These are phyloP conservation scores for Prunus padus DNA, from an alignment of 306 rosid species.

Conservation along the genomic window DNA sequence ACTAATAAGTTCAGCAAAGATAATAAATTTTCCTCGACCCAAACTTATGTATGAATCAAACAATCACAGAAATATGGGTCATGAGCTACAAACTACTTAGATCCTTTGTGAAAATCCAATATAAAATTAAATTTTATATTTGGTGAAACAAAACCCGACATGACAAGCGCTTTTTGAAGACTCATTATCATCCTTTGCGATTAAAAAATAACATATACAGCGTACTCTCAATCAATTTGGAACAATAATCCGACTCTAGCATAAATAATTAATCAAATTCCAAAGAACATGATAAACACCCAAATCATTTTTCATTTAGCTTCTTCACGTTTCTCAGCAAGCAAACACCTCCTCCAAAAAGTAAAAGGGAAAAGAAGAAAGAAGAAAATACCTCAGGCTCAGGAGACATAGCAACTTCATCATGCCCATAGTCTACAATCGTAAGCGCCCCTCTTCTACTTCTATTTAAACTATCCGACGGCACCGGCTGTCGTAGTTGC, in stretches of 20 bases:
- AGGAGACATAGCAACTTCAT: constrained; percentile 94
- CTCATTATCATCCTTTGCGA: not conserved
- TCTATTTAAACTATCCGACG: constrained; percentile 17
- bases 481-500: constrained; percentile 22
- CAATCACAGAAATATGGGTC: not conserved
- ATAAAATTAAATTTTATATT: not conserved
- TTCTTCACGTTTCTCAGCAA: not conserved
- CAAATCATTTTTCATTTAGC: not conserved
- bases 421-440: constrained; percentile 89
- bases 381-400: constrained; percentile 72
- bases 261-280: not conserved
- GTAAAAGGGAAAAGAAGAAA: not conserved
- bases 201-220: not conserved
- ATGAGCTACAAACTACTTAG: not conserved
- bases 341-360: not conserved
- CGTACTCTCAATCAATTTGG: not conserved
- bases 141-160: not conserved
- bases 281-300: not conserved
- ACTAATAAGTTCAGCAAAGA: not conserved
- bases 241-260: not conserved
- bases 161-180: not conserved
- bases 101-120: not conserved
- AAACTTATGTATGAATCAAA: not conserved
- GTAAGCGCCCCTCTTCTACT: constrained; percentile 58
- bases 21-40: not conserved